Evolutionary conservation across 2,329 filamentous ascomycete species (phyloP).

Genomic region (Hirsutella thompsonii): DNA sequence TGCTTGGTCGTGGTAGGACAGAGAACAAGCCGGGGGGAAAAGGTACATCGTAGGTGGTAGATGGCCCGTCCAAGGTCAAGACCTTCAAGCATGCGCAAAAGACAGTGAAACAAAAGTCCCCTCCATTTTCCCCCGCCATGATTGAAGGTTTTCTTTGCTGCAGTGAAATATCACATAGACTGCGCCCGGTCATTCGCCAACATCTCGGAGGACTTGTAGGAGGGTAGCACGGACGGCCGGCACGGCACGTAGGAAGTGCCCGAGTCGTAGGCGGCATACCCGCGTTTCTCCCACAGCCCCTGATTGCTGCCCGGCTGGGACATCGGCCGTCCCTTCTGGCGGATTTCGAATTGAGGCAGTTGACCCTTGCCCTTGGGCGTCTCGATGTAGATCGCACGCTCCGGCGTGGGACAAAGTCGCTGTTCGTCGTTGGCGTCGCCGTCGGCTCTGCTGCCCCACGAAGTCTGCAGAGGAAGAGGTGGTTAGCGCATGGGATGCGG

Average conservation of each 20-base stretch:
- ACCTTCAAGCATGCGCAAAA: too few relatives aligned
- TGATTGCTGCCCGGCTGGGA: conserved; percentile 9
- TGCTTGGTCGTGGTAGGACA: background rate
- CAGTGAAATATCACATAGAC: too few relatives aligned
- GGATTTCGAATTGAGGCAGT: conserved; percentile 31
- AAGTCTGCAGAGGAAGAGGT: conserved; percentile 47
- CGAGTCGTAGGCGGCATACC: conserved; percentile 21
- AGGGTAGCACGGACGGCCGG: background rate
- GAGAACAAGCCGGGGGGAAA: background rate
- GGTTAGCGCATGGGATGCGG: background rate
- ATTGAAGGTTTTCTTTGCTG: too few relatives aligned
- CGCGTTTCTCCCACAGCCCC: conserved; percentile 18
- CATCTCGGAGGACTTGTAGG: background rate
- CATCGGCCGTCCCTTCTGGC: conserved; percentile 23
- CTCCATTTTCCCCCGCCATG: too few relatives aligned
- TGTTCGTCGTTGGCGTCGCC: conserved; percentile 72
- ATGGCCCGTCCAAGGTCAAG: too few relatives aligned
- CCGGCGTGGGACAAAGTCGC: conserved; percentile 44
- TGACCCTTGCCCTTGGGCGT: conserved; percentile 25
- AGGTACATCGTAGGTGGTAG: too few relatives aligned
- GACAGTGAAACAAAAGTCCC: too few relatives aligned
- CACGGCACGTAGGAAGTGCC: conserved; percentile 15
- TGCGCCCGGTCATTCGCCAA: too few relatives aligned
- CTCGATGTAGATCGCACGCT: conserved; percentile 26
- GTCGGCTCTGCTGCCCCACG: conserved; percentile 88